Base-by-base conservation (phyloP, 1,284 basidiomycete genomes). In the Coniophora puteana region DNA sequence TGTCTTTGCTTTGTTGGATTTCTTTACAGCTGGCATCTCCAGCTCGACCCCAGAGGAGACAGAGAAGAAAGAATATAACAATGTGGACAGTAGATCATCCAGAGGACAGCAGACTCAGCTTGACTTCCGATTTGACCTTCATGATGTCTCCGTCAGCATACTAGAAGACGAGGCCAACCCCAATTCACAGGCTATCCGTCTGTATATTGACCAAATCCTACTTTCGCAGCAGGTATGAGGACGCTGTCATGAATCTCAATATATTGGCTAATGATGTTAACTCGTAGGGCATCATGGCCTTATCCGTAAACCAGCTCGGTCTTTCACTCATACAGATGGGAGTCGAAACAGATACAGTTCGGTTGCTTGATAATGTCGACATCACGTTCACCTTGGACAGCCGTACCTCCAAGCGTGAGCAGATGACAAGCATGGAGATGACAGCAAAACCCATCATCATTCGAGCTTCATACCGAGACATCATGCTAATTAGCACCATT, bases 241-340 rank as follows among this genome's bases (percentile, higher is more conserved):
- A 30, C 41, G 4, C 1, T 25, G 35, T 24, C 12, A 26, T 25
- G 26, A 30, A 31, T 42, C 42, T 27, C 26, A 29, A 22, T 30
- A 12, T 34, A 25, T 42, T 36, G 16, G 37, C 24, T 43, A 4
- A 23, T 32, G 23, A 28, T 23, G 40, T 11, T 18, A n/a, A 31
- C 10, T n/a, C 3, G 5, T 42, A 93, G 85, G 84, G 84, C 14
- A 81, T 95, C 25, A 58, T 94, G 49, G 90, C 93, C 1, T 67
- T 99, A 47, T 91, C 80, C 42, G 70, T 99, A 28, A 82, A 78
- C 44, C 78, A 78, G 40, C 73, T 98, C 8, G 96, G 95, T 30
- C 97, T 99, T 93, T 97, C 93, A 13, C 74, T 99, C 31, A 83
- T 86, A 47, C 76, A 76, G 20, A 99, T 99, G 93, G 90, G 90